These are phyloP conservation scores for Collariella sp. DNA, from an alignment of 495 filamentous ascomycete genomes.

Conservation along the genomic window DNA sequence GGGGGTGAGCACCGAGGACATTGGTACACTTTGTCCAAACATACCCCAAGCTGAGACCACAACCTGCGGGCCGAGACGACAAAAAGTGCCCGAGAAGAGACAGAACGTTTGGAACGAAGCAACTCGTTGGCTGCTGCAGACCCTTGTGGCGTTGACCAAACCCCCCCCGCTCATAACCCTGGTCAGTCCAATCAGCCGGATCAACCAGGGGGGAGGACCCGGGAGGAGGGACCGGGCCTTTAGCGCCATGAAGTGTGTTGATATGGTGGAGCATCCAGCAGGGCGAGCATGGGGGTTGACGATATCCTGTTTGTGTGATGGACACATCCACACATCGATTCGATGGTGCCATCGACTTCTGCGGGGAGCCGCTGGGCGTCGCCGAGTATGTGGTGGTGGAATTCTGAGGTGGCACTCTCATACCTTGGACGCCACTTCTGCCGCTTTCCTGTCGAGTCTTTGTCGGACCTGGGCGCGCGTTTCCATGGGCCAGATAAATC, in stretches of 20 bases:
- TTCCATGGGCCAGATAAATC: background rate
- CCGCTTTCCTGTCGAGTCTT: background rate
- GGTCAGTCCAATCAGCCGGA: slow-evolving; percentile 1
- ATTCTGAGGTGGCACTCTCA: background rate
- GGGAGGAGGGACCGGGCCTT: background rate
- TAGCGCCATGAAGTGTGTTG: background rate
- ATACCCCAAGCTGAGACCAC: background rate
- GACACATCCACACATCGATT: background rate
- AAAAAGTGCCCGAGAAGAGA: background rate
- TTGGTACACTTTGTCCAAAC: background rate
- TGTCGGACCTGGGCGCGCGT: background rate
- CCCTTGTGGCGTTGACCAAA: background rate
- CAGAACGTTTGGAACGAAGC: background rate
- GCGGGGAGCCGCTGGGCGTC: background rate
- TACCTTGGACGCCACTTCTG: slow-evolving; percentile 1
- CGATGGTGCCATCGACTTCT: background rate
- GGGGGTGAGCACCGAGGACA: background rate
- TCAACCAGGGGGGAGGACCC: background rate
- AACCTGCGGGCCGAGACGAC: background rate
- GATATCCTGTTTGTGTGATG: slow-evolving; percentile 4
- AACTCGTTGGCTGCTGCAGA: background rate
- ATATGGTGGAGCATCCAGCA: background rate
- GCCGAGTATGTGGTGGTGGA: background rate
- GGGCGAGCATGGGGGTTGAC: background rate
- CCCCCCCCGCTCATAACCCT: background rate